A percentile compares a stretch with the other conserved stretches of the same genome.
Evolutionary conservation across 176 grass and related monocot genomes (phyloP).

Genomic region (Aegilops speltoides): DNA sequence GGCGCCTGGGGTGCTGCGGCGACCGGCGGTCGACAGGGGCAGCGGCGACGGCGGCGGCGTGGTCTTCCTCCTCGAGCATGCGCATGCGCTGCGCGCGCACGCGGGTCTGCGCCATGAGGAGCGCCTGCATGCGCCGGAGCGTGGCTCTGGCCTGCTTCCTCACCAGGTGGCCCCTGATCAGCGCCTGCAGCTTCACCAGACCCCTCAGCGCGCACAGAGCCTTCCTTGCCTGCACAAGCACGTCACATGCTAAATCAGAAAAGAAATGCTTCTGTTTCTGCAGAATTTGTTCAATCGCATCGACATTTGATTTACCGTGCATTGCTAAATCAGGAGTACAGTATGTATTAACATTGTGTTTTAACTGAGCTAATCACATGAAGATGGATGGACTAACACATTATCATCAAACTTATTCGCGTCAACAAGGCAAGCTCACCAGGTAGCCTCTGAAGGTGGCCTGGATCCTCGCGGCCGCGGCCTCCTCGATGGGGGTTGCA

Average conservation of each 20-base stretch:
- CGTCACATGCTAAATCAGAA: not conserved
- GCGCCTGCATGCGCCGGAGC: constrained; percentile 78
- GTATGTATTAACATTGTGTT: not conserved
- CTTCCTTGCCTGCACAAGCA: constrained; percentile 57
- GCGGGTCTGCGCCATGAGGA: constrained; percentile 59
- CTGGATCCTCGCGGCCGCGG: constrained; percentile 67
- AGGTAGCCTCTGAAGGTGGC: constrained; percentile 83
- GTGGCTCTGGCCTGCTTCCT: constrained; percentile 67
- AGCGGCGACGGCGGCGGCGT: not conserved
- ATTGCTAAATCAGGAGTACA: not conserved
- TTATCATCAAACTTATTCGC: not conserved
- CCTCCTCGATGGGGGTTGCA: constrained; percentile 30
- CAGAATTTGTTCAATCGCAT: not conserved
- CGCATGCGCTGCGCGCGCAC: constrained; percentile 59
- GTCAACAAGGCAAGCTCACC: constrained; percentile 25
- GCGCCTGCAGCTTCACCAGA: constrained; percentile 77
- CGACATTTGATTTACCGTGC: not conserved
- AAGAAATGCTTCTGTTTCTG: not conserved
- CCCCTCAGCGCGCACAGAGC: constrained; percentile 77
- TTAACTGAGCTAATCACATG: not conserved
- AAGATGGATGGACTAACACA: not conserved
- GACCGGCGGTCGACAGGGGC: constrained; percentile 38
- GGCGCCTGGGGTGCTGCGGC: constrained; percentile 47
- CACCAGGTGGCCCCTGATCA: constrained; percentile 78
- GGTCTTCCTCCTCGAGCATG: constrained; percentile 41